Conservation (phyloP, 257 asterid species). For the Anisodus tanguticus region DNA sequence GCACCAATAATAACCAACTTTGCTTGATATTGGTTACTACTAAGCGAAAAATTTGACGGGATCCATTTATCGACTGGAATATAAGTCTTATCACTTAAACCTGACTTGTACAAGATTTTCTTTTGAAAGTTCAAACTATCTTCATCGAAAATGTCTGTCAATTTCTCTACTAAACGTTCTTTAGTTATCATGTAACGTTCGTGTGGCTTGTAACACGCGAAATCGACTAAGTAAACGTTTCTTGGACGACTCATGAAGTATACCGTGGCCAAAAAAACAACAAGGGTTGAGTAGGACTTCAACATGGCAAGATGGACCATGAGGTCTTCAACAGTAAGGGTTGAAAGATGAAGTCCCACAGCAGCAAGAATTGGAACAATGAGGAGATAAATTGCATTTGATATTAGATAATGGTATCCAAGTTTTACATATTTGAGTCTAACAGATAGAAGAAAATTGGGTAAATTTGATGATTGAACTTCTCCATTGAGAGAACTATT, state of each 20-base stretch:
- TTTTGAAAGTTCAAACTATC: constrained; percentile 40
- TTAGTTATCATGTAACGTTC: constrained; percentile 34
- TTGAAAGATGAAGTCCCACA: constrained; percentile 42
- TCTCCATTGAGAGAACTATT: constrained; percentile 13
- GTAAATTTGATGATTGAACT: constrained; percentile 3
- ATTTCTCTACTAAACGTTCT: constrained; percentile 37
- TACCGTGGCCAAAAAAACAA: constrained; percentile 35
- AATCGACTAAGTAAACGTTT: constrained; percentile 49
- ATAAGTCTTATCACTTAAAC: constrained; percentile 49
- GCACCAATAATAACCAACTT: constrained; percentile 25
- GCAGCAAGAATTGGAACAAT: constrained; percentile 42
- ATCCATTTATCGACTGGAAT: constrained; percentile 23
- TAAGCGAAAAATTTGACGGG: constrained; percentile 19
- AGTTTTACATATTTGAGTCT: constrained; percentile 50
- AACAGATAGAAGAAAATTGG: constrained; percentile 38
- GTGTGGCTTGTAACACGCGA: constrained; percentile 55
- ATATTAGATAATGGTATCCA: constrained; percentile 46
- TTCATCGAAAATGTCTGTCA: constrained; percentile 29
- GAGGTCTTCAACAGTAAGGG: constrained; percentile 33
- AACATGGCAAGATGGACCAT: constrained; percentile 39
- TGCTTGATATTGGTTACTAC: neutral
- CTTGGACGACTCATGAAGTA: constrained; percentile 46
- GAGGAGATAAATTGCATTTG: constrained; percentile 47
- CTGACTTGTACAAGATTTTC: constrained; percentile 48
- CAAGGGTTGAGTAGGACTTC: constrained; percentile 40